A percentile compares a stretch with the other conserved stretches of the same genome.
Evolutionary conservation across 2,329 filamentous ascomycete genomes (phyloP).

Genomic region (Trichoderma asperellum): DNA sequence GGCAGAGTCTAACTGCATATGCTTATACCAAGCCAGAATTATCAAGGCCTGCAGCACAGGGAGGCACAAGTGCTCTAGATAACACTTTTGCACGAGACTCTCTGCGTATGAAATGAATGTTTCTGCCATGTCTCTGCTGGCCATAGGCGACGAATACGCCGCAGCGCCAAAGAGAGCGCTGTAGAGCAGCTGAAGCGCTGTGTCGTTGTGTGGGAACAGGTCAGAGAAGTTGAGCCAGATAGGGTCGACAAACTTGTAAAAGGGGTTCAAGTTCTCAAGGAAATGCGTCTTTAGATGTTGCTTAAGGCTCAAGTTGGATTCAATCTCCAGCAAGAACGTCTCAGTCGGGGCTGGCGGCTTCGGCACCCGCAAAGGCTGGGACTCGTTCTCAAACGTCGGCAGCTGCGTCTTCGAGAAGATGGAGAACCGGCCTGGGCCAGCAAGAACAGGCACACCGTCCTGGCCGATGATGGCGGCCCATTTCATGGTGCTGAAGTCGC

Average conservation of each 20-base stretch:
- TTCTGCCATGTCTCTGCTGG: slow-evolving; percentile 9
- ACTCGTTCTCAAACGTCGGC: slow-evolving; percentile 27
- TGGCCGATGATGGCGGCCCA: slow-evolving; percentile 9
- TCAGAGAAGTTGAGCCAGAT: slow-evolving; percentile 27
- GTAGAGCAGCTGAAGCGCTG: slow-evolving; percentile 25
- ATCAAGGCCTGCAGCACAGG: slow-evolving; percentile 21
- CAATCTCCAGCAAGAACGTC: slow-evolving; percentile 19
- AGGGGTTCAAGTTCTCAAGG: slow-evolving; percentile 15
- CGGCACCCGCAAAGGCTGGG: background rate
- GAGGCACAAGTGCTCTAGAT: slow-evolving; percentile 24
- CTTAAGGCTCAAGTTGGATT: slow-evolving; percentile 17
- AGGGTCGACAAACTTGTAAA: slow-evolving; percentile 25
- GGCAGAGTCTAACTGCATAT: slow-evolving; percentile 19
- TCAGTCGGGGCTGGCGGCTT: background rate
- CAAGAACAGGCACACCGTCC: slow-evolving; percentile 14
- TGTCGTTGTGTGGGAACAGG: slow-evolving; percentile 25
- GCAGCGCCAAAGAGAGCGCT: slow-evolving; percentile 21
- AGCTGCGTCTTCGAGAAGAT: slow-evolving; percentile 8
- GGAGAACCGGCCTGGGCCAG: slow-evolving; percentile 17
- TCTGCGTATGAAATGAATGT: slow-evolving; percentile 25
- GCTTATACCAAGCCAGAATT: slow-evolving; percentile 24
- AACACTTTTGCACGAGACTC: slow-evolving; percentile 25
- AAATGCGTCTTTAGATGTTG: slow-evolving; percentile 26
- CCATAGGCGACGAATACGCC: slow-evolving; percentile 20
- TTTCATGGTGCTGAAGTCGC: slow-evolving; percentile 18